A percentile compares a stretch with the other conserved stretches of the same genome.
phyloP scores from a whole-genome alignment of 176 grass and related monocot species.

The Pharus latifolius region DNA sequence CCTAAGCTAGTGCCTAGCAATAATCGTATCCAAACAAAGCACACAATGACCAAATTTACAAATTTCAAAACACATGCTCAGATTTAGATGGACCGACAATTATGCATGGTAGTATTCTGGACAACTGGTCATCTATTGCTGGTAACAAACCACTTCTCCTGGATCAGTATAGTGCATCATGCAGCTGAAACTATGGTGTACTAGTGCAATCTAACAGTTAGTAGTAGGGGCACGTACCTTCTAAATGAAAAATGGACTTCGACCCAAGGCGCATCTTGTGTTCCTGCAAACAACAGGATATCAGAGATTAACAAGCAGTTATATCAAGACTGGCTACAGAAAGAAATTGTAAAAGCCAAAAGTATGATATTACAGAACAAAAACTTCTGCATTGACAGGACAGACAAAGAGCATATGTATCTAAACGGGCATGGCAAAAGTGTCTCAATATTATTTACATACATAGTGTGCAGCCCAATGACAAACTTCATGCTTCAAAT shows the following conservation, averaged over 20 bases:
- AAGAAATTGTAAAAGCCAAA: neutral
- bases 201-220: neutral
- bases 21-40: no score
- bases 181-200: no score
- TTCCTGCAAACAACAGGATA: constrained; percentile 37
- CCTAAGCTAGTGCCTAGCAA: no score
- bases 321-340: neutral
- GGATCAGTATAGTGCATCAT: no score
- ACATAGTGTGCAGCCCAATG: constrained; percentile 98
- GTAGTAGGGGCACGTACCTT: constrained; percentile 32
- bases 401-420: neutral
- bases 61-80: no score
- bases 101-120: neutral
- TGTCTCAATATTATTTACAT: constrained; percentile 25
- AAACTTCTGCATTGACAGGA: neutral
- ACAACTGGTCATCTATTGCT: neutral
- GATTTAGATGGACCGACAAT: no score
- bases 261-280: constrained; percentile 95
- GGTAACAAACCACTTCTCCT: no score
- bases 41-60: no score
- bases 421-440: neutral
- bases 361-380: neutral
- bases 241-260: constrained; percentile 92
- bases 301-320: neutral
- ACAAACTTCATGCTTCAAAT: constrained; percentile 97